A percentile compares a stretch with the other conserved stretches of the same genome.
phyloP scores from a whole-genome alignment of 2,329 filamentous ascomycete species.

The Ophiostoma ips region DNA sequence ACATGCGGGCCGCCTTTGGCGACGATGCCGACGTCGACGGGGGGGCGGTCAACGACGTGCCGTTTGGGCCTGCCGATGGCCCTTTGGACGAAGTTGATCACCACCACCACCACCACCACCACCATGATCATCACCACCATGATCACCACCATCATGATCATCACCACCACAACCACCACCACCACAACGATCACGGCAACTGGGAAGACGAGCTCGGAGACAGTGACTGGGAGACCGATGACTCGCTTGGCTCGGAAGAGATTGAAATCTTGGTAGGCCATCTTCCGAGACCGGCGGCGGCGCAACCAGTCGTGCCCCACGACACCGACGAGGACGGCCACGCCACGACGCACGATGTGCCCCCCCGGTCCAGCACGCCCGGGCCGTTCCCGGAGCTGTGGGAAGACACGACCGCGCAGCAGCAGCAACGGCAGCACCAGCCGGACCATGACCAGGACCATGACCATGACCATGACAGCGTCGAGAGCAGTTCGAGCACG shows the following conservation, averaged over 20 bases:
- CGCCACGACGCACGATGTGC: not conserved
- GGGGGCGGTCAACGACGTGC: not conserved
- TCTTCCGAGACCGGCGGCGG: too few species aligned
- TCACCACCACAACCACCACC: not conserved
- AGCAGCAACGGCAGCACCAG: not conserved
- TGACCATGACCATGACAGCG: constrained; percentile 1
- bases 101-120: too few species aligned
- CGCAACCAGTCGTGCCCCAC: too few species aligned
- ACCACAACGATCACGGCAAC: not conserved
- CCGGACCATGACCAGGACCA: not conserved
- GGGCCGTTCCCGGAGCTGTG: too few species aligned
- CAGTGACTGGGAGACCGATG: not conserved
- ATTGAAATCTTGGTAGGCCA: too few species aligned
- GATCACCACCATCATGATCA: not conserved
- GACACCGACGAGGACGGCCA: not conserved
- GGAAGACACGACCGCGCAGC: too few species aligned
- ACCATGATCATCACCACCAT: not conserved
- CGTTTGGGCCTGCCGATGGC: not conserved
- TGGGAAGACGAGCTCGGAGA: not conserved
- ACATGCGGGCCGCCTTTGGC: constrained; percentile 51
- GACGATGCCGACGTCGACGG: constrained; percentile 13
- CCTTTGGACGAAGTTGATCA: too few species aligned
- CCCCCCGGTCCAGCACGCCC: too few species aligned
- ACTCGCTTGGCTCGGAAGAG: not conserved
- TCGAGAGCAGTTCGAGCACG: not conserved